Base-by-base conservation (phyloP, 148 eudicot genomes). In the Nyssa sinensis region DNA sequence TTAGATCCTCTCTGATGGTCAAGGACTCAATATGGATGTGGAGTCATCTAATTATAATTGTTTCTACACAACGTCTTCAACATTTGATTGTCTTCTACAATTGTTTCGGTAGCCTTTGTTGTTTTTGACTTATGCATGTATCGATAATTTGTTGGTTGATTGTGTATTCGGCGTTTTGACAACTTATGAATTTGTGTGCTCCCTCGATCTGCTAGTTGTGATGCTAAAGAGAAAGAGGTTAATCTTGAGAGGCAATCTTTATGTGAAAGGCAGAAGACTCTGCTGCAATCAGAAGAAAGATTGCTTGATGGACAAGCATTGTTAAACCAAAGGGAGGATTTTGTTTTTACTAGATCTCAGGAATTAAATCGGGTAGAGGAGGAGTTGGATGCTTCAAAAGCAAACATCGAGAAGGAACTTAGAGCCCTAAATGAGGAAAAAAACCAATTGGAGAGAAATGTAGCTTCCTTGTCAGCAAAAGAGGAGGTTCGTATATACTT, bases 301-400 rank as follows among this genome's bases (percentile, higher is more conserved):
- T 72, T 90, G 64, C 88, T 86, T 76, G 96, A 90, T 79, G 88
- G 87, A 39, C 97, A 94, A 80, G 88, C 90, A 71, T 76, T 89
- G 81, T 85, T 92, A 33, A 92, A 92, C 75, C 89, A 90, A 81
- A 88, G 97, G 69, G 98, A 94, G 83, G 90, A 85, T 51, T 90
- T 82, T 66, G 70, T 94, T 67, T 82, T 85, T 44, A 78, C 62
- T 62, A 86, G 83, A 80, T 74, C 92, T 73, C 88, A 90, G 80
- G 94, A 84, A 71, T 59, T 90, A 66, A 78, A 75, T 74, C 84
- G 77, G 64, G 78, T 82, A 67, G 93, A 92, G 85, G 88, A 89
- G 79, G 90, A 87, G 81, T 72, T 90, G 75, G 90, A 85, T 72
- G 85, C 86, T 49, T 73, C 81, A 75, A 90, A 84, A 84, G 85